These are phyloP conservation scores for Penicillium bovifimosum DNA, from an alignment of 495 filamentous ascomycete genomes.

Conservation along the genomic window DNA sequence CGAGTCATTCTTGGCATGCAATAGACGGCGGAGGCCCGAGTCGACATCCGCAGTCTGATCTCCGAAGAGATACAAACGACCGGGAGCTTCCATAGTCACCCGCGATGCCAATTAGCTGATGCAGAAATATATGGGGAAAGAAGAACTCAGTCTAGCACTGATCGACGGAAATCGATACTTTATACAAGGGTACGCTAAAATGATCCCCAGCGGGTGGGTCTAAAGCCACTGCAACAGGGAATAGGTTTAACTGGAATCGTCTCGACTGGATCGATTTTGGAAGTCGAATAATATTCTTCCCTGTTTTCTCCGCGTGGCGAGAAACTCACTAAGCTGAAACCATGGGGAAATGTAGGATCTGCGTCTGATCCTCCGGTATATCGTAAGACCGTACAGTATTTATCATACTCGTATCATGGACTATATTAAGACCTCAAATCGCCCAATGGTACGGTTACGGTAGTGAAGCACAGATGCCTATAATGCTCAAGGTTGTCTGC, in stretches of 20 bases:
- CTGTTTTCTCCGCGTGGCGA: slow-evolving; percentile 1
- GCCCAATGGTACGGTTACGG: slow-evolving; percentile 26
- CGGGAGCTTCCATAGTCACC: slow-evolving; percentile 29
- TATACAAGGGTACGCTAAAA: slow-evolving; percentile 13
- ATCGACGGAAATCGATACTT: slow-evolving; percentile 13
- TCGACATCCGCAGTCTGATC: slow-evolving; percentile 75
- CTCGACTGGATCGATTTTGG: slow-evolving; percentile 3
- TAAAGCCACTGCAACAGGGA: background rate
- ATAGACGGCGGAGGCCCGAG: slow-evolving; percentile 56
- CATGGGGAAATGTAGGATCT: background rate
- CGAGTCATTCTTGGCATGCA: slow-evolving; percentile 59
- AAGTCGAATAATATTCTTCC: background rate
- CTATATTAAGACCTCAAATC: background rate
- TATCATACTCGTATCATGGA: slow-evolving; percentile 9
- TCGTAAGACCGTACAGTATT: background rate
- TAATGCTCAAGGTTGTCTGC: background rate
- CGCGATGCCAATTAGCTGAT: slow-evolving; percentile 11
- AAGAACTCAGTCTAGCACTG: slow-evolving; percentile 1
- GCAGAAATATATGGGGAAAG: slow-evolving; percentile 11
- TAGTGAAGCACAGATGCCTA: background rate
- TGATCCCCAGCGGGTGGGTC: slow-evolving; percentile 6
- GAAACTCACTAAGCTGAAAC: background rate
- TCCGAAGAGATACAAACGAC: slow-evolving; percentile 57
- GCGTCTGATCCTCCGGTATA: slow-evolving; percentile 1
- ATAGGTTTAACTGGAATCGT: slow-evolving; percentile 1